Evolutionary conservation across 768 basidiomycete genomes (phyloP).

Genomic region (Mycena chlorophos): DNA sequence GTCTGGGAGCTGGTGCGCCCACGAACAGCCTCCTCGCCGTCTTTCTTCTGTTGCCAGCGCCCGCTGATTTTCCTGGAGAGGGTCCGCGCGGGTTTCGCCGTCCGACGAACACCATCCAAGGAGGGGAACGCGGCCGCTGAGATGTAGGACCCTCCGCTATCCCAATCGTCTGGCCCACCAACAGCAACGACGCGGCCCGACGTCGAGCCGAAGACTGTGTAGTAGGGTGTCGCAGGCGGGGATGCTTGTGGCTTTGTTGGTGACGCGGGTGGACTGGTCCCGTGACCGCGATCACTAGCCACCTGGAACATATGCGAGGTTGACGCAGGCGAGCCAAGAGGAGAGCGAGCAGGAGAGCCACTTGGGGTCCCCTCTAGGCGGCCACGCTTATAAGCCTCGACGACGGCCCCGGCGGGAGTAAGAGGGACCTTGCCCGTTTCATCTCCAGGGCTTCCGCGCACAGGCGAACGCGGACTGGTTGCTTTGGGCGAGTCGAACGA

Average conservation of each 20-base stretch:
- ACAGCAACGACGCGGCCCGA: slow-evolving; percentile 47
- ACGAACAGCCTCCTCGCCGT: slow-evolving; percentile 19
- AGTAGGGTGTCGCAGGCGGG: slow-evolving; percentile 44
- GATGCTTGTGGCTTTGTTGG: slow-evolving; percentile 4
- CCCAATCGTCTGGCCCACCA: slow-evolving; percentile 44
- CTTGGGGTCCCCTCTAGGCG: slow-evolving; percentile 6
- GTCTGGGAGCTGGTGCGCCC: slow-evolving; percentile 8
- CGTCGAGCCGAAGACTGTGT: slow-evolving; percentile 53
- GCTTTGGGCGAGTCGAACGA: not conserved
- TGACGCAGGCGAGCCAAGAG: no score
- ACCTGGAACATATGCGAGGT: slow-evolving; percentile 4
- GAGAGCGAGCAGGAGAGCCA: slow-evolving; percentile 13
- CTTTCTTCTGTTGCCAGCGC: slow-evolving; percentile 21
- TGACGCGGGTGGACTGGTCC: no score
- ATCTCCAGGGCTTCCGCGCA: slow-evolving; percentile 9
- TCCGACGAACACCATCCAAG: slow-evolving; percentile 22
- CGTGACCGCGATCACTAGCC: slow-evolving; percentile 4
- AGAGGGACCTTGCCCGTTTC: slow-evolving; percentile 17
- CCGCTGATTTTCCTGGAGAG: slow-evolving; percentile 19
- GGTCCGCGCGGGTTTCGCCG: slow-evolving; percentile 16
- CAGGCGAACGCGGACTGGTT: no score
- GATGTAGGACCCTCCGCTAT: slow-evolving; percentile 21
- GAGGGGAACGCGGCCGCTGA: slow-evolving; percentile 15
- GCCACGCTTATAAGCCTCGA: slow-evolving; percentile 20
- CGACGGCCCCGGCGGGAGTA: slow-evolving; percentile 23